phyloP scores from a whole-genome alignment of 2,329 filamentous ascomycete genomes.

The Pseudogymnoascus sp. region DNA sequence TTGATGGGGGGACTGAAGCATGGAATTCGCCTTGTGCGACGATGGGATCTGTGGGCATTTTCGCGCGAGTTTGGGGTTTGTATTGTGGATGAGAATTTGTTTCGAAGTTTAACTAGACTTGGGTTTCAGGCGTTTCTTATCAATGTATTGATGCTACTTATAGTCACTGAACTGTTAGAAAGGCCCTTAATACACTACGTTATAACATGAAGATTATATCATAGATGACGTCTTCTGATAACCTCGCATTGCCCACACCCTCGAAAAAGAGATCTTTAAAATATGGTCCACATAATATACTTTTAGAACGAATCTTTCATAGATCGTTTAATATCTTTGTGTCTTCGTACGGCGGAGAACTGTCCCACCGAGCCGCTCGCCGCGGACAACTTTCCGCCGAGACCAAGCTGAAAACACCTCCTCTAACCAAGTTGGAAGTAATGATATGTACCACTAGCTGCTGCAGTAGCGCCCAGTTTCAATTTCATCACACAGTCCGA shows the following conservation, averaged over 20 bases:
- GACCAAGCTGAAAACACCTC: neutral
- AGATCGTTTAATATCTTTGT: neutral
- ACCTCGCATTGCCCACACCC: neutral
- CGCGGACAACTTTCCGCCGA: too few species aligned
- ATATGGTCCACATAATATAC: neutral
- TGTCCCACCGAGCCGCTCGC: too few species aligned
- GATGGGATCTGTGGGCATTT: conserved; percentile 37
- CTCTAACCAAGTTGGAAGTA: neutral
- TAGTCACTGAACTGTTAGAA: neutral
- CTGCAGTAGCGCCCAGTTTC: neutral
- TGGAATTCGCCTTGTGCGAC: conserved; percentile 48
- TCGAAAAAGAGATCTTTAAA: neutral
- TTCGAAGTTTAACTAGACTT: neutral
- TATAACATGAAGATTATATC: neutral
- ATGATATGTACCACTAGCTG: neutral
- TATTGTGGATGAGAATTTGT: neutral
- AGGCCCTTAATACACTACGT: neutral
- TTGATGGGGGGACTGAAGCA: conserved; percentile 39
- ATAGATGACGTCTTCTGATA: neutral
- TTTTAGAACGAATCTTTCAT: neutral
- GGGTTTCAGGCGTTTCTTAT: neutral
- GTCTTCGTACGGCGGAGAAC: neutral
- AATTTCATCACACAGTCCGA: neutral
- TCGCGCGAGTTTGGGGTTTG: neutral
- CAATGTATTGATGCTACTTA: neutral